Evolutionary conservation across 768 basidiomycete species (phyloP), one percentile per base, ranked within the genome.

Genomic region (Lentinula lateritia): DNA sequence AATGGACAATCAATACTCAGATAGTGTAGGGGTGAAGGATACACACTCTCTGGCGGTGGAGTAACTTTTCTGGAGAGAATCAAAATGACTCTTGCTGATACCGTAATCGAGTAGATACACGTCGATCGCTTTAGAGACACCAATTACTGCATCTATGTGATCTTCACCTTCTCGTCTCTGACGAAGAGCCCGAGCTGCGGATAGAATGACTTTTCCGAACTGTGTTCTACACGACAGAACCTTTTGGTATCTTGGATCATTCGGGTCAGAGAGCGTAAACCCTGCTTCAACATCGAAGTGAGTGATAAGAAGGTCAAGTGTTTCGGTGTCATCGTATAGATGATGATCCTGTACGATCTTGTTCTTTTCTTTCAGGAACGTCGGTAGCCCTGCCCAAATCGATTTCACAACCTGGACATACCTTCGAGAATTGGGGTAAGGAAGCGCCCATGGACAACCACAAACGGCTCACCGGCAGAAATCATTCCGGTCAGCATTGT

Each of bases 121-220:
- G 65, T 93, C 92, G 48, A 93, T 87, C 3, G 86, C 87, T 50
- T 85, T 85, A 23, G 86, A 82, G 16, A 92, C 83, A 41, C 78
- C 78, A 38, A 92, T 81, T 36, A 96, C 85, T 5, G 92, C 89
- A 70, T 98, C 95, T 48, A 92, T 89, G 63, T 92, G 90, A 69
- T 93, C 91, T 71, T 93, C 92, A 38, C 83, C 85, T 48, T 81
- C 83, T 12, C 78, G 82, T 46, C 82, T 80, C 66, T 82, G 80
- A 41, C 85, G 83, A 42, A 94, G 74, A 15, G 84, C 78, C 20
- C 74, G 76, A 2, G 93, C 86, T 1, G 92, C 93, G 36, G 74
- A 74, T 62, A 90, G 85, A 41, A 92, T 72, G 10, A 92, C 74
- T 39, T 83, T 73, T 3, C 91, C 93, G 65, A 90, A 90, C 15